Evolutionary conservation across 306 rosid genomes (phyloP).

Genomic region (Pterocarpus santalinus): DNA sequence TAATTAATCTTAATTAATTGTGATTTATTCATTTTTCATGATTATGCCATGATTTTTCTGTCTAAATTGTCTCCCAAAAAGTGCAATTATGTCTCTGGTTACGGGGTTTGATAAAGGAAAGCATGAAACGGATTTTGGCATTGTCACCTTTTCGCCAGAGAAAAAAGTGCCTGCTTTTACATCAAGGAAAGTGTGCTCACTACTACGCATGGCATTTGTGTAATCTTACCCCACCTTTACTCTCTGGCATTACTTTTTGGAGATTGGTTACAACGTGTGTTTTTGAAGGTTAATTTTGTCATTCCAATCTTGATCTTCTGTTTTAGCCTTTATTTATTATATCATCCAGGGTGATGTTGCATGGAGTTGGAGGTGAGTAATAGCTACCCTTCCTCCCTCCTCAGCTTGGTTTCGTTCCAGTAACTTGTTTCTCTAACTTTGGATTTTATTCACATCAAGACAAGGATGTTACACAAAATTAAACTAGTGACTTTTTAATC

Average conservation of each 20-base stretch:
- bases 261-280: slow-evolving; percentile 43
- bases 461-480: slow-evolving; percentile 33
- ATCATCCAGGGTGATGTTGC: background rate
- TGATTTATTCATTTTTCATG: slow-evolving; percentile 49
- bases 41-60: slow-evolving; percentile 47
- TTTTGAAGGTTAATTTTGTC: slow-evolving; percentile 52
- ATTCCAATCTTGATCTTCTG: background rate
- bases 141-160: slow-evolving; percentile 61
- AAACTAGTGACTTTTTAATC: slow-evolving; percentile 8
- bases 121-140: slow-evolving; percentile 57
- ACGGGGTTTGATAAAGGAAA: slow-evolving; percentile 41
- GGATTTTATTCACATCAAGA: slow-evolving; percentile 32
- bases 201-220: slow-evolving; percentile 51
- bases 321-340: background rate
- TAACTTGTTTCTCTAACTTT: slow-evolving; percentile 16
- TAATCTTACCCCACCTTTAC: slow-evolving; percentile 36
- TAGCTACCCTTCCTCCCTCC: background rate
- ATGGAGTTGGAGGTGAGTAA: slow-evolving; percentile 27
- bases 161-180: slow-evolving; percentile 65
- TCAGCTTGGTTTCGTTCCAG: background rate
- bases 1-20: slow-evolving; percentile 35
- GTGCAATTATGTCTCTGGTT: slow-evolving; percentile 58
- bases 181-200: slow-evolving; percentile 62
- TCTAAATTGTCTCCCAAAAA: slow-evolving; percentile 66
- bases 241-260: slow-evolving; percentile 27